These are phyloP conservation scores for Colletotrichum salicis DNA, from an alignment of 2,329 filamentous ascomycete species.

Conservation along the genomic window DNA sequence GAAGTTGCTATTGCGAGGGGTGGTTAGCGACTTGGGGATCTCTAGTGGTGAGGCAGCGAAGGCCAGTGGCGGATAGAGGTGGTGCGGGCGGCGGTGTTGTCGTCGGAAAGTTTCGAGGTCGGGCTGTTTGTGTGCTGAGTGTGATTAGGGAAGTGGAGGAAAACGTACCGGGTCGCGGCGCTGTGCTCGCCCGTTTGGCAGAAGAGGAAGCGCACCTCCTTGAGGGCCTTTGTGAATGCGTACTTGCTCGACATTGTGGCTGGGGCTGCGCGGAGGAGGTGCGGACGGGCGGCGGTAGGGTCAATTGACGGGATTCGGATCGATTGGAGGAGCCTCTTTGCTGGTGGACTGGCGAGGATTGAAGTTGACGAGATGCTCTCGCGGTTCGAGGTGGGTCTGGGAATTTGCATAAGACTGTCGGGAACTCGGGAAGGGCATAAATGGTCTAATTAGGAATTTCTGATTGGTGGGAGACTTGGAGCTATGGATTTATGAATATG, in stretches of 20 bases:
- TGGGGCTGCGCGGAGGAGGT: constrained; percentile 22
- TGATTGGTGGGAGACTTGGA: neutral
- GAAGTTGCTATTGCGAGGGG: constrained; percentile 74
- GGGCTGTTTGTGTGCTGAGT: too few relatives aligned
- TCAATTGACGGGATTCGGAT: constrained; percentile 24
- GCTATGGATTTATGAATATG: neutral
- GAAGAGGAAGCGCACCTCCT: constrained; percentile 96
- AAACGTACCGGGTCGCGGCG: constrained; percentile 82
- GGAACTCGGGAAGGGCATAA: neutral
- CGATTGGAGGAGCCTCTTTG: constrained; percentile 38
- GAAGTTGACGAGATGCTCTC: constrained; percentile 29
- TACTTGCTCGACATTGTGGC: constrained; percentile 86
- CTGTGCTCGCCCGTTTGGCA: constrained; percentile 95
- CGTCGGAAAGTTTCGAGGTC: neutral
- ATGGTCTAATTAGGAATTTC: fast-evolving
- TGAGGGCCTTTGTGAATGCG: constrained; percentile 86
- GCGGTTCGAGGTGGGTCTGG: neutral
- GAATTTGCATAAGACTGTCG: constrained; percentile 5
- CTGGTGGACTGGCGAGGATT: constrained; percentile 25
- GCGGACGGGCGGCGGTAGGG: constrained; percentile 1
- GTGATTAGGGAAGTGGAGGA: neutral
- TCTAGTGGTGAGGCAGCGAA: neutral
- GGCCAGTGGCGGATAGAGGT: neutral
- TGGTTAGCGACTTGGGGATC: constrained; percentile 34
- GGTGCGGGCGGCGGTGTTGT: neutral